Evolutionary conservation across 345 rosid genomes (phyloP).

Genomic region (Cardamine occulta): DNA sequence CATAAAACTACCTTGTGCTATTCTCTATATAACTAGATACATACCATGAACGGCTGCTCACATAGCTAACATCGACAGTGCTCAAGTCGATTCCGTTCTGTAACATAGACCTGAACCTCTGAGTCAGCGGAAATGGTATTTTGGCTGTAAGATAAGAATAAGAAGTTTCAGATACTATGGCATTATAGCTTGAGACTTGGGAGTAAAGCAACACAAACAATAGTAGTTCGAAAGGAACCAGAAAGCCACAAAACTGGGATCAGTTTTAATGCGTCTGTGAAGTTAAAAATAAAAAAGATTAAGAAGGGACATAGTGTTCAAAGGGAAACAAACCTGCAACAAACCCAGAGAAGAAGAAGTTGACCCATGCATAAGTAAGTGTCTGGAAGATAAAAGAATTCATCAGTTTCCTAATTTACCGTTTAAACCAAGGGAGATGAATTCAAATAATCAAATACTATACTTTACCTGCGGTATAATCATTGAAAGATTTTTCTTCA

Average conservation of each 20-base stretch:
- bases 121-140: constrained; percentile 96
- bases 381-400: constrained; percentile 56
- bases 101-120: constrained; percentile 94
- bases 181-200: background rate
- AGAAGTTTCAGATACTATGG: constrained; percentile 15
- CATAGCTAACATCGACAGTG: constrained; percentile 97
- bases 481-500: constrained; percentile 98
- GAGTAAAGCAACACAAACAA: background rate
- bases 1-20: background rate
- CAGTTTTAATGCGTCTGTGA: background rate
- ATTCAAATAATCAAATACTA: background rate
- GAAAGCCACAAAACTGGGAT: background rate
- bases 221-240: background rate
- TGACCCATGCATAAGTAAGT: constrained; percentile 97
- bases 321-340: constrained; percentile 73
- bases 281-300: background rate
- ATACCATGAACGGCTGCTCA: constrained; percentile 98
- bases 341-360: constrained; percentile 98
- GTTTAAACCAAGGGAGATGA: constrained; percentile 11
- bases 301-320: background rate
- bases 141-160: constrained; percentile 58
- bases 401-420: constrained; percentile 23
- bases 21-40: constrained; percentile 8
- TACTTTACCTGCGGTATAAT: constrained; percentile 85
- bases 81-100: constrained; percentile 98